These are phyloP conservation scores for Volvox africanus DNA, from an alignment of 139 green algal genomes.

Conservation along the genomic window DNA sequence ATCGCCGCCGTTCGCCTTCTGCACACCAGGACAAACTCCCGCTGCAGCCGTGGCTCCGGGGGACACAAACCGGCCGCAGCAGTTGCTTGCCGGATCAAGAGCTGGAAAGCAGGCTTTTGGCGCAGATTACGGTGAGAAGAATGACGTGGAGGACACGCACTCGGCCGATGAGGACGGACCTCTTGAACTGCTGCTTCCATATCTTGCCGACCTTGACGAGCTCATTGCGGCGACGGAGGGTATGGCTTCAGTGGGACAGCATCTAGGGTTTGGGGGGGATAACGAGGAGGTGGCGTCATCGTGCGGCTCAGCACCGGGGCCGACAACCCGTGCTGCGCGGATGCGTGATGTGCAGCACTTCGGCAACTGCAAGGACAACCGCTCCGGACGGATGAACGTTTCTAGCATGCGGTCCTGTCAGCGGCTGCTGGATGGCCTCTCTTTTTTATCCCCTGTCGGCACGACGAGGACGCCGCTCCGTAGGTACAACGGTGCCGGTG, in stretches of 20 bases:
- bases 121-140: background rate
- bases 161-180: background rate
- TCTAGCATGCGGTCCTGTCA: background rate
- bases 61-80: background rate
- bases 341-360: background rate
- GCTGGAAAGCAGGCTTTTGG: background rate
- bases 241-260: background rate
- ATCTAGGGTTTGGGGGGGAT: background rate
- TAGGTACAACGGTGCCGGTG: background rate
- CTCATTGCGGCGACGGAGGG: slow-evolving; percentile 24
- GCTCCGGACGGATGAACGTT: background rate
- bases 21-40: background rate
- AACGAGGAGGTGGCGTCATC: background rate
- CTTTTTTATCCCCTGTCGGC: slow-evolving; percentile 18
- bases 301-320: slow-evolving; percentile 29
- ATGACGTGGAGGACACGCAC: background rate
- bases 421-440: slow-evolving; percentile 5
- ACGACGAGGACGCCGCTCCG: background rate
- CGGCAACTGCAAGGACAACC: background rate
- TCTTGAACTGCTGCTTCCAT: slow-evolving; percentile 35
- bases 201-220: slow-evolving; percentile 13
- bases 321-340: slow-evolving; percentile 15
- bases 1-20: background rate
- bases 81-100: background rate
- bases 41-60: background rate